These are phyloP conservation scores for Blastocystis sp. DNA, from an alignment of 352 stramenopile species.

Conservation along the genomic window DNA sequence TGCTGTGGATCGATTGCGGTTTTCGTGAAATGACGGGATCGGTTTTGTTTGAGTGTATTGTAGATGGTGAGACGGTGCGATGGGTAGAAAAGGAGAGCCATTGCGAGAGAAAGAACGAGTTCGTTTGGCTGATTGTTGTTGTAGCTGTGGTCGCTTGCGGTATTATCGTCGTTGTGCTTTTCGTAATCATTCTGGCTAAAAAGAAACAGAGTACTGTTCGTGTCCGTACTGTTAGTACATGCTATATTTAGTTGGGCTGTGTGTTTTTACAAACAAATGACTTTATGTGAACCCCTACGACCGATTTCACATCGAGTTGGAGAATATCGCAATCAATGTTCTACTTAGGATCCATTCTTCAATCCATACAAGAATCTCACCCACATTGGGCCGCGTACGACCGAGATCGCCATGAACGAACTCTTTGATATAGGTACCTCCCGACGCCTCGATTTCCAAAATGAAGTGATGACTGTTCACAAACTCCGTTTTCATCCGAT, in stretches of 20 bases:
- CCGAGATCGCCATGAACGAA: conserved; percentile 96
- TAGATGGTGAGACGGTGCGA: not conserved
- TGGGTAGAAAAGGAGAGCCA: not conserved
- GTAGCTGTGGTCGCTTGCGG: not conserved
- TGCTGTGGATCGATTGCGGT: not conserved
- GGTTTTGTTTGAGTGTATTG: not conserved
- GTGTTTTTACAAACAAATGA: not conserved
- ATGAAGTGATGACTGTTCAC: conserved; percentile 94
- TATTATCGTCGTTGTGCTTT: not conserved
- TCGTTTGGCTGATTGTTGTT: not conserved
- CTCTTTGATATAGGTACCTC: conserved; percentile 97
- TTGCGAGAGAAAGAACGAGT: not conserved
- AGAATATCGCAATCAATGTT: conserved; percentile 78
- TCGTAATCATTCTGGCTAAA: not conserved
- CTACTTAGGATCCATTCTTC: not conserved
- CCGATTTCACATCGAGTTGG: conserved; percentile 86
- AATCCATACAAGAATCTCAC: conserved; percentile 73
- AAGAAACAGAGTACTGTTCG: not conserved
- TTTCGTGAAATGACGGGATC: not conserved
- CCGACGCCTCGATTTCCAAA: conserved; percentile 84
- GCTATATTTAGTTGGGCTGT: not conserved
- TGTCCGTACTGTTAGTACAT: not conserved
- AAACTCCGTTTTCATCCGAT: conserved; percentile 67
- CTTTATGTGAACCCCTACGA: conserved; percentile 69
- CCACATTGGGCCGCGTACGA: conserved; percentile 87